Conservation (phyloP, 108 stramenopile species). For the Seminavis robusta region DNA sequence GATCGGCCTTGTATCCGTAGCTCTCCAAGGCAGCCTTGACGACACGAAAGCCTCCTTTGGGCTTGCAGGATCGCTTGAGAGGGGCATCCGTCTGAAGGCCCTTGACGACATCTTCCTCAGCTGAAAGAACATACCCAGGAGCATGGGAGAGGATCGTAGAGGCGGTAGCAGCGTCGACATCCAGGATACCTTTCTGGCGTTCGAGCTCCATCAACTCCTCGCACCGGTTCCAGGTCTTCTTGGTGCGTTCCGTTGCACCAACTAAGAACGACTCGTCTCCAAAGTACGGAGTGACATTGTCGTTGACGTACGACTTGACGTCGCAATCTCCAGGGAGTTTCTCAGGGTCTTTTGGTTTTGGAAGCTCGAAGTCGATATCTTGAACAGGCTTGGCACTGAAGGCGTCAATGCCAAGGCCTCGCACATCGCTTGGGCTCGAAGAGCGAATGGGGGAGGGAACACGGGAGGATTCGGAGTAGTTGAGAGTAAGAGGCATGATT, state of each 20-base stretch:
- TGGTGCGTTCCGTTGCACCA: constrained; percentile 47
- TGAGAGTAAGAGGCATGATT: too few species aligned
- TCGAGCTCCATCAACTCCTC: constrained; percentile 45
- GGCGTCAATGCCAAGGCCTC: background rate
- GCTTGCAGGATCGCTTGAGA: constrained; percentile 62
- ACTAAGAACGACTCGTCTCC: constrained; percentile 51
- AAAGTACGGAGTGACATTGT: constrained; percentile 39
- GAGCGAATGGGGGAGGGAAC: too few species aligned
- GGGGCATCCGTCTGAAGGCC: constrained; percentile 64
- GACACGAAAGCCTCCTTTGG: constrained; percentile 51
- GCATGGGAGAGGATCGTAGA: constrained; percentile 61
- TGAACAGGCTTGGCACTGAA: background rate
- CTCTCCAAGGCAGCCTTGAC: constrained; percentile 47
- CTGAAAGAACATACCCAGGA: constrained; percentile 58
- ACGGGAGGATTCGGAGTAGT: too few species aligned
- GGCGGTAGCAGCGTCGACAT: constrained; percentile 45
- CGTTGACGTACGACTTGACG: constrained; percentile 45
- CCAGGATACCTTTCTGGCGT: constrained; percentile 48
- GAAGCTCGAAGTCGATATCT: background rate
- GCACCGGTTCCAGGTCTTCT: constrained; percentile 33
- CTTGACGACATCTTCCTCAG: constrained; percentile 57
- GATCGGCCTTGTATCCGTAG: constrained; percentile 55
- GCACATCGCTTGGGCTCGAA: too few species aligned
- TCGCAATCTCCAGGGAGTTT: constrained; percentile 62
- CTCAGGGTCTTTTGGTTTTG: constrained; percentile 9